Conservation (phyloP, 805 yeast species). For the Kodamaea neixiangensis region DNA sequence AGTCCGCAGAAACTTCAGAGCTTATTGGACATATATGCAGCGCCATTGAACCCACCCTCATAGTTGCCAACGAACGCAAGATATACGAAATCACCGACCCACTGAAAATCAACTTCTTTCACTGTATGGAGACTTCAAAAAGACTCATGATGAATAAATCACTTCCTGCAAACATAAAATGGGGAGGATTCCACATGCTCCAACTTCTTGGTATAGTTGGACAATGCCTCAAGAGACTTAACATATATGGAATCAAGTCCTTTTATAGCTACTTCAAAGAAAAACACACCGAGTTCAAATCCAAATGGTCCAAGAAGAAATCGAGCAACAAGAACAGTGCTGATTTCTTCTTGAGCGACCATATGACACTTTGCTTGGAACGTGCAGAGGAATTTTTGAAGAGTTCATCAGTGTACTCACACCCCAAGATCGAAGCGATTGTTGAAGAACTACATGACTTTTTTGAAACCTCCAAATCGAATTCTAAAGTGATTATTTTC, state of each 20-base stretch:
- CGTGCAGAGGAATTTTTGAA: slow-evolving; percentile 46
- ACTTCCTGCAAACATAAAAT: slow-evolving; percentile 68
- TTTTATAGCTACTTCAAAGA: slow-evolving; percentile 69
- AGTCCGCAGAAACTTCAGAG: slow-evolving; percentile 55
- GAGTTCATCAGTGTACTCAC: slow-evolving; percentile 50
- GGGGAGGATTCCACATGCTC: slow-evolving; percentile 66
- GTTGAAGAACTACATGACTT: slow-evolving; percentile 59
- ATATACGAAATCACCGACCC: slow-evolving; percentile 71
- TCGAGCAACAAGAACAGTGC: slow-evolving; percentile 65
- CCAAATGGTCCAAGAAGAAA: slow-evolving; percentile 57
- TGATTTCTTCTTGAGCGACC: slow-evolving; percentile 56
- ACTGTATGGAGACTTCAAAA: slow-evolving; percentile 68
- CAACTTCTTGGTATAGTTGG: slow-evolving; percentile 72
- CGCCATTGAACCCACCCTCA: slow-evolving; percentile 68
- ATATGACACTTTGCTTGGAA: slow-evolving; percentile 45
- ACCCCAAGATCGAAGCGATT: slow-evolving; percentile 69
- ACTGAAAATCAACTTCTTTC: slow-evolving; percentile 64
- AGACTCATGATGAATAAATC: slow-evolving; percentile 53
- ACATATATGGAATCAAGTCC: slow-evolving; percentile 79
- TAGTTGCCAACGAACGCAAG: slow-evolving; percentile 61
- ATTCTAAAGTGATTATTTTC: slow-evolving; percentile 81
- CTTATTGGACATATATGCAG: slow-evolving; percentile 55
- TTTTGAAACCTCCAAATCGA: slow-evolving; percentile 40
- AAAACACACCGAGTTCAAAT: slow-evolving; percentile 56
- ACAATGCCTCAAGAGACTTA: slow-evolving; percentile 64